phyloP scores from a whole-genome alignment of 2,329 filamentous ascomycete genomes.

The Samsoniella hepiali region DNA sequence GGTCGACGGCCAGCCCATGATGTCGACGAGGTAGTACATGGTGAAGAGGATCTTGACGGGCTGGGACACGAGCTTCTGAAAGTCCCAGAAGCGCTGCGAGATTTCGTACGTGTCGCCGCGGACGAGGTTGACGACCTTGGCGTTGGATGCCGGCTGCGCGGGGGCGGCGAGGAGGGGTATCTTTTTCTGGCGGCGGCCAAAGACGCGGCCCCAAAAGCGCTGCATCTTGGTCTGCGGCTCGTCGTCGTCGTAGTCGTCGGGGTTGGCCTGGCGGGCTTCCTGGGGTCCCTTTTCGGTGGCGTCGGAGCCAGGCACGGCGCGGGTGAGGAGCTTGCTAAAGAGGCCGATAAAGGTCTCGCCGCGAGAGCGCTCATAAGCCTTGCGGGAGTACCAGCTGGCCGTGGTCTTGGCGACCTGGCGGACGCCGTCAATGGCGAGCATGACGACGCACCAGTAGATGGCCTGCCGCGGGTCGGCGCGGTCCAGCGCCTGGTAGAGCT shows the following conservation, averaged over 20 bases:
- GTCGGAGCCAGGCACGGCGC: constrained; percentile 38
- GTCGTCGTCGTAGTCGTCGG: background rate
- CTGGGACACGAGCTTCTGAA: constrained; percentile 69
- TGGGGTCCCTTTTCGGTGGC: constrained; percentile 34
- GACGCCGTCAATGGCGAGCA: constrained; percentile 32
- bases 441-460: constrained; percentile 36
- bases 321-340: constrained; percentile 42
- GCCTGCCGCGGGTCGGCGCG: constrained; percentile 29
- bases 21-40: constrained; percentile 57
- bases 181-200: constrained; percentile 23
- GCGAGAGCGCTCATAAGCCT: constrained; percentile 77
- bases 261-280: constrained; percentile 14
- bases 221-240: constrained; percentile 4
- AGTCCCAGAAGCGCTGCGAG: constrained; percentile 84
- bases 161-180: constrained; percentile 29
- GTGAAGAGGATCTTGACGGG: constrained; percentile 75
- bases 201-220: constrained; percentile 20
- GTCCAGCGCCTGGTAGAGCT: constrained; percentile 36
- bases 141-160: constrained; percentile 67
- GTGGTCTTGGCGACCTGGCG: constrained; percentile 37
- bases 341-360: constrained; percentile 57
- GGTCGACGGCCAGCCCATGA: constrained; percentile 78
- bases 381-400: constrained; percentile 73
- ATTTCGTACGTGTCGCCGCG: constrained; percentile 79
- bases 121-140: constrained; percentile 87